phyloP scores from a whole-genome alignment of 1,284 basidiomycete genomes.

The Malassezia equina region DNA sequence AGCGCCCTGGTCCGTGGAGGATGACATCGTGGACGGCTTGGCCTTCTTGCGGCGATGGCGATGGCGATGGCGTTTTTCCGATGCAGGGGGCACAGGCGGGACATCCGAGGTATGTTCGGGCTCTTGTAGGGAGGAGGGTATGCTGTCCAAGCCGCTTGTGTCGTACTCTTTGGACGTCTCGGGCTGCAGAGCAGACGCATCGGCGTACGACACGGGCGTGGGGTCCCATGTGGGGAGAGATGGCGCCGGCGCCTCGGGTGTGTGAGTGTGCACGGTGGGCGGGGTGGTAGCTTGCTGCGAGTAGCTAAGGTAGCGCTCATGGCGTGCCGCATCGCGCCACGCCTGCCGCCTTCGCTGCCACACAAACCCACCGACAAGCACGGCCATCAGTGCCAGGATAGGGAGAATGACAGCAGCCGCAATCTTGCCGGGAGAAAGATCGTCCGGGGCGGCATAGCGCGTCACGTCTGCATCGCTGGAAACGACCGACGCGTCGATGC shows the following conservation, averaged over 20 bases:
- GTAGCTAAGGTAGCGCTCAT: background rate
- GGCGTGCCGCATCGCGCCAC: background rate
- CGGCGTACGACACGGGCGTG: background rate
- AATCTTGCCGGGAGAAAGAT: constrained; percentile 4
- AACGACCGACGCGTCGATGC: background rate
- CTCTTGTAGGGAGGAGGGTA: background rate
- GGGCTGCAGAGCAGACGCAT: background rate
- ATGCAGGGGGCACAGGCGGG: background rate
- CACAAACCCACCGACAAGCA: constrained; percentile 1
- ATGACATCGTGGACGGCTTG: background rate
- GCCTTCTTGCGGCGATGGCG: background rate
- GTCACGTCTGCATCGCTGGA: constrained; percentile 1
- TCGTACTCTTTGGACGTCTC: background rate
- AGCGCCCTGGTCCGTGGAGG: background rate
- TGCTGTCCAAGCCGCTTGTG: background rate
- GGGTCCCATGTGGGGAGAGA: background rate
- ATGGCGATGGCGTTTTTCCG: background rate
- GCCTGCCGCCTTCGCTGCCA: background rate
- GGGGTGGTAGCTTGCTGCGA: background rate
- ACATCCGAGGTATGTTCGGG: background rate
- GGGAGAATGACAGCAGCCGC: constrained; percentile 11
- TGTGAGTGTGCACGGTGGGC: background rate
- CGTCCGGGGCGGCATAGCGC: background rate
- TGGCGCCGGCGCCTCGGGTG: background rate
- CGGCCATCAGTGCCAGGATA: background rate